A percentile compares a stretch with the other conserved stretches of the same genome.
phyloP scores from a whole-genome alignment of 495 filamentous ascomycete genomes.

The Aspergillus kassunensis region DNA sequence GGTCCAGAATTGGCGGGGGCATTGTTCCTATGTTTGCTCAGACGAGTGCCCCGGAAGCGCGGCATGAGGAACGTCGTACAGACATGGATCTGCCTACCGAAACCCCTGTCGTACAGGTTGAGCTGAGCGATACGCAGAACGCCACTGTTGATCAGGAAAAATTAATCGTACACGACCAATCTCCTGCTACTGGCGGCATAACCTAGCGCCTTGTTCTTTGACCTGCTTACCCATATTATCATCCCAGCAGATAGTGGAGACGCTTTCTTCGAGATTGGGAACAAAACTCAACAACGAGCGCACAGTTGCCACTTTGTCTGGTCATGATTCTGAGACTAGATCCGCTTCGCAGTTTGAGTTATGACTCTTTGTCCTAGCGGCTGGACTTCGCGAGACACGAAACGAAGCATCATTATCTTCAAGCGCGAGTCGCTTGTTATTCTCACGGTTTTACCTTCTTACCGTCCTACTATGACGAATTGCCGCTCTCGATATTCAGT shows the following conservation, averaged over 20 bases:
- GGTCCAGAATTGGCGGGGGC: slow-evolving; percentile 84
- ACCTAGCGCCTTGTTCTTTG: background rate
- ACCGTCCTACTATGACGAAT: background rate
- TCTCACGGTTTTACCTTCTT: background rate
- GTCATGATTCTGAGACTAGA: background rate
- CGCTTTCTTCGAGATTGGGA: background rate
- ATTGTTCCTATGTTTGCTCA: slow-evolving; percentile 64
- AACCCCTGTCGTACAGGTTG: background rate
- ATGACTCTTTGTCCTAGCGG: background rate
- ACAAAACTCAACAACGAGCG: background rate
- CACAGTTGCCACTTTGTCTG: background rate
- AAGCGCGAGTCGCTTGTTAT: no score
- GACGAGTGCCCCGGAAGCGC: slow-evolving; percentile 9
- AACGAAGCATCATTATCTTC: background rate
- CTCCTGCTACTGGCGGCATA: background rate
- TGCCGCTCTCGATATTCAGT: slow-evolving; percentile 11
- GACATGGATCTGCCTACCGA: background rate
- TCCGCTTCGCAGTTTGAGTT: background rate
- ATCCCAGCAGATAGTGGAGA: background rate
- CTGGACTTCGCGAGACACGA: background rate
- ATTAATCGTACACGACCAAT: background rate
- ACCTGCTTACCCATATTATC: background rate
- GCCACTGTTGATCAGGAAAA: background rate
- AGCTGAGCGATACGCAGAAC: background rate
- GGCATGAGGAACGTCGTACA: background rate